Evolutionary conservation across 768 basidiomycete genomes (phyloP), one percentile per base, ranked within the genome.

Genomic region (Chalciporus piperatus): DNA sequence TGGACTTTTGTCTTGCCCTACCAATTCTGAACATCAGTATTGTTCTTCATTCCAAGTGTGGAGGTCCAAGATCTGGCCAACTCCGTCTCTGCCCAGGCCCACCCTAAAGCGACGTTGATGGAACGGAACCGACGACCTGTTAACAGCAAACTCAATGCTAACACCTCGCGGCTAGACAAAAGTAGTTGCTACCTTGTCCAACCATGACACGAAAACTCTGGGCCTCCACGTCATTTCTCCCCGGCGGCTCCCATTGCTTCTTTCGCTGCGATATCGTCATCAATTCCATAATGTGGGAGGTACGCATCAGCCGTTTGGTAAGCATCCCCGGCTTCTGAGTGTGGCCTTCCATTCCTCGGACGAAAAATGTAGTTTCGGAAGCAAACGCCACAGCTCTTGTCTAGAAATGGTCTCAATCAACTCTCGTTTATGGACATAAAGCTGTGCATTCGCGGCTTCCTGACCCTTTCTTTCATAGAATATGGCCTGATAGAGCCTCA

Each of bases 221-320:
- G 12, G 33, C 33, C 33, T n/a, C 16, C 35, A 10, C 35, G 35
- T 3, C 35, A 37, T 37, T 14, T 35, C 43, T 43, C n/a, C 28
- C 33, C 35, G 17, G 16, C 37, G 19, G 23, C 45, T 38, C 23
- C 17, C 32, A 32, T 33, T 40, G 37, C 25, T 35, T 54, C 41
- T 51, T 37, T 37, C 35, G 22, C 50, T 45, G 42, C n/a, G 30
- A 48, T 62, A 45, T 59, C 59, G 62, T 64, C 55, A 64, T 42
- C 11, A 33, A 43, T 59, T 51, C 52, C 54, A 52, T 45, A 52
- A 52, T 37, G 19, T 23, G 23, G 46, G 32, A 48, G 45, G 41
- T 19, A 43, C 48, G 20, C 28, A 47, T 48, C 35, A 19, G 16
- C 11, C 28, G 44, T 54, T 54, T 50, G 61, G 17, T 39, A 23